Evolutionary conservation across 2,329 filamentous ascomycete genomes (phyloP).

Genomic region (Ceratocystis diversiconidia): DNA sequence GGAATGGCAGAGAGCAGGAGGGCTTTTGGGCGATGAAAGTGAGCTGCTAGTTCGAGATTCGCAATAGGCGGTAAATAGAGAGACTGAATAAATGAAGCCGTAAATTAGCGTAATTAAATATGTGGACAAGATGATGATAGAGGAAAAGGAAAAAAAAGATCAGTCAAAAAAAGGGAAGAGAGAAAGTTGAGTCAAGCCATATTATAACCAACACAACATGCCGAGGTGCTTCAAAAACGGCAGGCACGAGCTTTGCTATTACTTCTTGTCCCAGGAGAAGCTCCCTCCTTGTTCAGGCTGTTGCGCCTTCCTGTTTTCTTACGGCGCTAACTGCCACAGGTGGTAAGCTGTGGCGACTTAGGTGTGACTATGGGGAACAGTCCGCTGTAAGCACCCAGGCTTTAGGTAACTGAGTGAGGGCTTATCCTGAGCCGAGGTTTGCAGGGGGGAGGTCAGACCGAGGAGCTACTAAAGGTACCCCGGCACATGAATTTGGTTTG

Average conservation of each 20-base stretch:
- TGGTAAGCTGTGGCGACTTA: neutral
- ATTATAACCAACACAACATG: neutral
- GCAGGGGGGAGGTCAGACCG: neutral
- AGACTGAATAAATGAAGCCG: too few relatives aligned
- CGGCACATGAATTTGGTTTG: constrained; percentile 1
- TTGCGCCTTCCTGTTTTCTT: neutral
- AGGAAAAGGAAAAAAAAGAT: neutral
- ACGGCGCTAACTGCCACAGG: neutral
- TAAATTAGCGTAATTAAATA: too few relatives aligned
- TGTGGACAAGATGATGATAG: too few relatives aligned
- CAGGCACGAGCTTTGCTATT: neutral
- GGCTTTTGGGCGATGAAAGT: neutral
- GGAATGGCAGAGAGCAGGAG: too few relatives aligned
- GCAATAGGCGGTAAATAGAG: too few relatives aligned
- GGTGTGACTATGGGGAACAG: neutral
- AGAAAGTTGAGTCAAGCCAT: neutral
- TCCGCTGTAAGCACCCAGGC: neutral
- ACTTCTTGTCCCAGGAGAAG: neutral
- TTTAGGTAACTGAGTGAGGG: neutral
- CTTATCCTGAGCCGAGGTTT: constrained; percentile 9
- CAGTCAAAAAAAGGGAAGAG: neutral
- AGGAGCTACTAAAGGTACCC: neutral
- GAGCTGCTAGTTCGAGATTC: neutral
- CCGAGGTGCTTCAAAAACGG: constrained; percentile 7
- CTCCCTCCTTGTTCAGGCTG: neutral